A percentile compares a stretch with the other conserved stretches of the same genome.
Evolutionary conservation across 352 stramenopile species (phyloP).

Genomic region (Globisporangium okanoganense): DNA sequence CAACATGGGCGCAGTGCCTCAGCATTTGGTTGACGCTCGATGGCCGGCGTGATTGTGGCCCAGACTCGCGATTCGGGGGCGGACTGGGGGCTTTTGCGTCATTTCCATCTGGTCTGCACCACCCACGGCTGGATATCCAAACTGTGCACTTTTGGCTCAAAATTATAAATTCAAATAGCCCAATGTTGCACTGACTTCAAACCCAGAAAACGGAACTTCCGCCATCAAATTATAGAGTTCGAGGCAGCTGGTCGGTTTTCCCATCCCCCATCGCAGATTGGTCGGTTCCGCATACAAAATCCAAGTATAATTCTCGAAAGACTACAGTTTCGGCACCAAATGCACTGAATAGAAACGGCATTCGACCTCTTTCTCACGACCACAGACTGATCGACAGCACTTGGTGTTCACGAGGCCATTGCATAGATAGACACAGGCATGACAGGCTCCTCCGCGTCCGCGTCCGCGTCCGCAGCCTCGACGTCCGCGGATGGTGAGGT

Average conservation of each 20-base stretch:
- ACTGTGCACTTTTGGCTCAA: too few relatives aligned
- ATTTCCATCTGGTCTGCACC: neutral
- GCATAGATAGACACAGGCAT: neutral
- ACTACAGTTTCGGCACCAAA: neutral
- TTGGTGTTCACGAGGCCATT: too few relatives aligned
- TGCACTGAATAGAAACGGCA: neutral
- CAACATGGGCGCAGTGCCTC: neutral
- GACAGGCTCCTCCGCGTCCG: conserved; percentile 18
- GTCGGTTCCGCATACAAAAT: neutral
- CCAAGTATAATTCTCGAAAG: neutral
- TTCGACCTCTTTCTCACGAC: neutral
- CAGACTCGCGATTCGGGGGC: neutral
- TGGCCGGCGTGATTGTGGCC: too few relatives aligned
- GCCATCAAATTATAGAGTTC: neutral
- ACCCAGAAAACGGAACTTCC: neutral
- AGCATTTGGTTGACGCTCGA: neutral
- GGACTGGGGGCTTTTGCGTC: neutral
- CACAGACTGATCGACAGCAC: neutral
- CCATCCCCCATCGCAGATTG: neutral
- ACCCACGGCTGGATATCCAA: too few relatives aligned
- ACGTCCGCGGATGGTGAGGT: conserved; percentile 19
- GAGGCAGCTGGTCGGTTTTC: neutral
- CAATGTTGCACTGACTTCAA: neutral
- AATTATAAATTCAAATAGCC: neutral
- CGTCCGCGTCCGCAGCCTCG: conserved; percentile 15